These are phyloP conservation scores for Lepidopterella palustris DNA, from an alignment of 495 filamentous ascomycete species.

Conservation along the genomic window DNA sequence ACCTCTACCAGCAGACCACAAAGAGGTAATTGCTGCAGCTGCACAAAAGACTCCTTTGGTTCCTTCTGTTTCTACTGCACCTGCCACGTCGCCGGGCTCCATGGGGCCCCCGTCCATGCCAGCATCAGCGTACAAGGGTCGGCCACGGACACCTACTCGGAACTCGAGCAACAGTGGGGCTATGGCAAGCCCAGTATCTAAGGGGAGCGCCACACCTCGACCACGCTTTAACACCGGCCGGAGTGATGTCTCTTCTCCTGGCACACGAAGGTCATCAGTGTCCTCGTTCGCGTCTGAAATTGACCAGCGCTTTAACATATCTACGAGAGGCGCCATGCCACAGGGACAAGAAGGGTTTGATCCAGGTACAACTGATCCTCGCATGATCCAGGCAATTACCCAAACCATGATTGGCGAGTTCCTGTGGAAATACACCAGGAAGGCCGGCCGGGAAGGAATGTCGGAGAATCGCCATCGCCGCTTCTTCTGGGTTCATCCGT, in stretches of 20 bases:
- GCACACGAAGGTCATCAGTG: conserved; percentile 67
- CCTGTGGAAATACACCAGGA: conserved; percentile 97
- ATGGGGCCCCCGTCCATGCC: conserved; percentile 88
- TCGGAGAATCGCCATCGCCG: conserved; percentile 83
- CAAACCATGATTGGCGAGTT: conserved; percentile 99
- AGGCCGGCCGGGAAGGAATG: conserved; percentile 75
- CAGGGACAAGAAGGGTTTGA: conserved; percentile 56
- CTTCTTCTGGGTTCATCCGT: conserved; percentile 99
- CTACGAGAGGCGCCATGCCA: conserved; percentile 48
- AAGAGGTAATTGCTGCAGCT: conserved; percentile 76
- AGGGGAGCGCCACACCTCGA: conserved; percentile 52
- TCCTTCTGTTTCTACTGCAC: conserved; percentile 22
- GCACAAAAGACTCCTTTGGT: conserved; percentile 41
- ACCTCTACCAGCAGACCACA: conserved; percentile 75
- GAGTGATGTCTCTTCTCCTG: conserved; percentile 48
- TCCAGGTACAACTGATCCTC: conserved; percentile 66
- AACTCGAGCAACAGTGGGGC: conserved; percentile 4
- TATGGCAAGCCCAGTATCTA: conserved; percentile 32
- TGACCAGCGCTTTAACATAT: conserved; percentile 80
- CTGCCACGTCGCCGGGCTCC: conserved; percentile 26
- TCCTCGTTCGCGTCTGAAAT: conserved; percentile 94
- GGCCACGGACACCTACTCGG: conserved; percentile 64
- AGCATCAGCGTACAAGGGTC: conserved; percentile 65
- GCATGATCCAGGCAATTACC: conserved; percentile 98
- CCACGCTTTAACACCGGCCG: conserved; percentile 43